These are phyloP conservation scores for Aphanomyces stellatus DNA, from an alignment of 352 stramenopile genomes.

Conservation along the genomic window DNA sequence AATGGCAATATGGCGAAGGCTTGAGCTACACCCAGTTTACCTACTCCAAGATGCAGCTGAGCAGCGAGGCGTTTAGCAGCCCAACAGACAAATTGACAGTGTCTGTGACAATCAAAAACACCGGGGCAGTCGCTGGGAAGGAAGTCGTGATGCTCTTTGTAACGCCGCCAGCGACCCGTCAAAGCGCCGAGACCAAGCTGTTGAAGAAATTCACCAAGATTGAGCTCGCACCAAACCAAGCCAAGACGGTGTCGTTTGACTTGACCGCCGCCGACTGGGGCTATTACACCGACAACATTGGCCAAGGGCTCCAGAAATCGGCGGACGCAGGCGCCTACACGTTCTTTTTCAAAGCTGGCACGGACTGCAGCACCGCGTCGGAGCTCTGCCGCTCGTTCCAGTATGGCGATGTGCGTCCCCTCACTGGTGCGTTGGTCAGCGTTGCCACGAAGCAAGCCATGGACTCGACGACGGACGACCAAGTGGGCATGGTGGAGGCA, in stretches of 20 bases:
- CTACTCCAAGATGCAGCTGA: constrained; percentile 37
- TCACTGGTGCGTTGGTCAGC: too few species aligned
- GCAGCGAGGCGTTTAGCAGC: constrained; percentile 21
- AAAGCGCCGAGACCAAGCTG: constrained; percentile 29
- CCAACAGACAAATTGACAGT: constrained; percentile 18
- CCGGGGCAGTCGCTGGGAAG: constrained; percentile 29
- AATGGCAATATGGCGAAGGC: constrained; percentile 69
- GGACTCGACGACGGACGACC: too few species aligned
- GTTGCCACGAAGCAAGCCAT: too few species aligned
- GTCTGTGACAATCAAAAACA: constrained; percentile 25
- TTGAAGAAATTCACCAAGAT: constrained; percentile 44
- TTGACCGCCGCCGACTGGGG: constrained; percentile 39
- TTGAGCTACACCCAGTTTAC: constrained; percentile 61
- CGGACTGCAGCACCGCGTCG: constrained; percentile 5
- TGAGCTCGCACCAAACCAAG: constrained; percentile 24
- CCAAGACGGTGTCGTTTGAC: constrained; percentile 34
- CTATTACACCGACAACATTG: constrained; percentile 41
- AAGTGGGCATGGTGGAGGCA: too few species aligned
- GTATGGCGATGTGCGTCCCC: too few species aligned
- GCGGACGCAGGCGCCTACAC: constrained; percentile 43
- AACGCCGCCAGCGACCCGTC: constrained; percentile 21
- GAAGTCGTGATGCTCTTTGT: constrained; percentile 36
- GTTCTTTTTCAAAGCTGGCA: constrained; percentile 58
- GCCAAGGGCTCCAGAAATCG: constrained; percentile 30
- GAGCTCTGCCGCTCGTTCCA: too few species aligned